Evolutionary conservation across 164 flowering plant species (phyloP).

Genomic region (Sedum album): DNA sequence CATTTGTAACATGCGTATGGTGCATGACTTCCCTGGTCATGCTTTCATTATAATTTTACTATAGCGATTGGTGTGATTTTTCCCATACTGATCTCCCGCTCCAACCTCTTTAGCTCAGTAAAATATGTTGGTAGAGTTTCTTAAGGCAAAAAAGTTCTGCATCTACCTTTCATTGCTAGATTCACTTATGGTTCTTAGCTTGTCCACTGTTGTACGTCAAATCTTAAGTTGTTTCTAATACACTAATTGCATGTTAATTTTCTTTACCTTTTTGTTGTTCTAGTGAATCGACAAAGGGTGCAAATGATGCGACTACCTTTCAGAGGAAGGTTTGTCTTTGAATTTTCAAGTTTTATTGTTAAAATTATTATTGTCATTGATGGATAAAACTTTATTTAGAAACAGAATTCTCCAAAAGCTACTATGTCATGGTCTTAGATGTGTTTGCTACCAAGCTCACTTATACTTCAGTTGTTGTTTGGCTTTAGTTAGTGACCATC

Average conservation of each 20-base stretch:
- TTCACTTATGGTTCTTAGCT: neutral
- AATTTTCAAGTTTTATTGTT: neutral
- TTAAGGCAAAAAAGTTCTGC: neutral
- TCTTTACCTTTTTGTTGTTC: constrained; percentile 14
- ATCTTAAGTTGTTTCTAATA: neutral
- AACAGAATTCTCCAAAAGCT: neutral
- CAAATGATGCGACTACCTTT: constrained; percentile 93
- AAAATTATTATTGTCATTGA: neutral
- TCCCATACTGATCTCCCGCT: neutral
- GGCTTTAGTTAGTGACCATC: neutral
- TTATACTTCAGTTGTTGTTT: neutral
- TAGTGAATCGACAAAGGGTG: constrained; percentile 98
- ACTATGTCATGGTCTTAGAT: neutral
- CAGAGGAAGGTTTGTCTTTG: constrained; percentile 73
- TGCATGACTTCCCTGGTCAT: neutral
- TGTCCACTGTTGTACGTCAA: neutral
- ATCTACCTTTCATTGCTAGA: neutral
- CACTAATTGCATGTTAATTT: neutral
- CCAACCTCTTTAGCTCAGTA: neutral
- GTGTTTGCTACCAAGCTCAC: neutral
- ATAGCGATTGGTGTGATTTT: neutral
- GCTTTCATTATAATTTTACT: neutral
- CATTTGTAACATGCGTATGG: neutral
- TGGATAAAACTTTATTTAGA: neutral
- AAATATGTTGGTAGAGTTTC: neutral